Conservation (phyloP, 2,329 filamentous ascomycete species). For the Colletotrichum karsti region DNA sequence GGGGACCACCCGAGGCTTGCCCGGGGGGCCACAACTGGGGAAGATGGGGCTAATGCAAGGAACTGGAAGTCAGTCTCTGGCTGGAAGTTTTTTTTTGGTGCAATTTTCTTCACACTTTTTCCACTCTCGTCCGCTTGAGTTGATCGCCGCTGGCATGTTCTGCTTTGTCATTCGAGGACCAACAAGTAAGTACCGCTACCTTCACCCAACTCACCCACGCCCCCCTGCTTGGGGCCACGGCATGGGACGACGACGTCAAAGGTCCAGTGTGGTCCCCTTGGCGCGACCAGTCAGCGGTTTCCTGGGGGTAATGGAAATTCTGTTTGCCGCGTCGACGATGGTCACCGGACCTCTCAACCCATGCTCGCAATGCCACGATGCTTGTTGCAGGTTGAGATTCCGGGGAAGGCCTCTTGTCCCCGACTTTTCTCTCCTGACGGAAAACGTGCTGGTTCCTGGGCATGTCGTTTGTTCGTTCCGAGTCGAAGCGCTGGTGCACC, state of each 20-base stretch:
- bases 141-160: constrained; percentile 17
- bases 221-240: not conserved
- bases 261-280: not conserved
- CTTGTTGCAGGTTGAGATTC: constrained; percentile 11
- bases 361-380: constrained; percentile 9
- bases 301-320: constrained; percentile 29
- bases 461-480: not conserved
- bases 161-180: not conserved
- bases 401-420: not conserved
- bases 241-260: constrained; percentile 24
- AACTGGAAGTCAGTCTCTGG: constrained; percentile 2
- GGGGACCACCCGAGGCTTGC: constrained; percentile 1
- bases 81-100: not conserved
- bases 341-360: constrained; percentile 21
- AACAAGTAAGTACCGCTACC: not conserved
- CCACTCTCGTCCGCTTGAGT: not conserved
- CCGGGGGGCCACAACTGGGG: constrained; percentile 4
- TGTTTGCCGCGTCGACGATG: constrained; percentile 9
- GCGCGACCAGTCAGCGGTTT: constrained; percentile 24
- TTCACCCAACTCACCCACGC: too few relatives aligned
- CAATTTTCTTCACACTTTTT: not conserved
- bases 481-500: not conserved
- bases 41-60: constrained; percentile 29
- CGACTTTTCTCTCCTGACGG: not conserved
- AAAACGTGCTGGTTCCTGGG: constrained; percentile 12